Base-by-base conservation (phyloP, 768 basidiomycete genomes). In the Leucocoprinus sp. region DNA sequence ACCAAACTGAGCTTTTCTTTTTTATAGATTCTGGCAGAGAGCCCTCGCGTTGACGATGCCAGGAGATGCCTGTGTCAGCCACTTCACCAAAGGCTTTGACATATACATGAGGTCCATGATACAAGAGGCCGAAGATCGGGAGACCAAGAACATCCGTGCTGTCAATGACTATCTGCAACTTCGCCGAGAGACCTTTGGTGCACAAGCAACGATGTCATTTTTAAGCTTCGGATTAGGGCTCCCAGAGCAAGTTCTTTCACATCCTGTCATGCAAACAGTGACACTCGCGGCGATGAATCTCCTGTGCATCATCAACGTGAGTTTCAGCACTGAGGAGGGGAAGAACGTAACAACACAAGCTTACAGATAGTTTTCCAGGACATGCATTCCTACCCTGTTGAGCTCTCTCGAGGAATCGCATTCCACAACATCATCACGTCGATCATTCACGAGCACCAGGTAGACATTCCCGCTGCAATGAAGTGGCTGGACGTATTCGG, bases 391-490 rank as follows among this genome's bases (percentile, higher is more conserved):
- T 58, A 58, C 37, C 27, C 47, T 8, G 50, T 51, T 9, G 55
- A 55, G 33, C 45, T 52, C 21, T 48, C 54, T 8, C 34, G 46
- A 0, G 55, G 55, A n/a, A 51, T 54, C 23, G 52, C 36, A 3
- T 36, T 42, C 23, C 49, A 57, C 44, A 58, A 58, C 41, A 54
- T 57, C 36, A 39, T 58, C 9, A 52, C 55, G 11, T 50, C 51
- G 12, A 52, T 51, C 22, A 54, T 55, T 48, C 35, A 44, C 5
- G 49, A 57, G 27, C 43, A 54, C 36, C 24, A 49, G 19, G 22
- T 50, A 15, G 51, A 42, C 21, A 48, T 54, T 6, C 23, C 43
- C 4, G 52, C 23, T 9, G 54, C 56, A 7, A 45, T 55, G 44
- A 48, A 49, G 7, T 54, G 50, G 54, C 24, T 59, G 1, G 45